These are phyloP conservation scores for Hypoxylon sp. DNA, from an alignment of 2,329 filamentous ascomycete genomes.

Conservation along the genomic window DNA sequence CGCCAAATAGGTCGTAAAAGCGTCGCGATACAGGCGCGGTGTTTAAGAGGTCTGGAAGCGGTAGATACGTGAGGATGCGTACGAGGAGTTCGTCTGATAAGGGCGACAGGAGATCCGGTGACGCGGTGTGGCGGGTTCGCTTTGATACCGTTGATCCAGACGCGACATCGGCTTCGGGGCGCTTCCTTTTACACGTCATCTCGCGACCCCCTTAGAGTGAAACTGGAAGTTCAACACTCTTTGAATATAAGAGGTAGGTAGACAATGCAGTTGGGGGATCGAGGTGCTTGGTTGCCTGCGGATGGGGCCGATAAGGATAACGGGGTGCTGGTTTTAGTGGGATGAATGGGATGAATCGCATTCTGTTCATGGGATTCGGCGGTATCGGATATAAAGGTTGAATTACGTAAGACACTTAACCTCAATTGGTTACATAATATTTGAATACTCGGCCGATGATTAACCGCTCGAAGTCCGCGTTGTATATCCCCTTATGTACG, in stretches of 20 bases:
- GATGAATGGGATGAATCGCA: constrained; percentile 16
- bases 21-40: constrained; percentile 78
- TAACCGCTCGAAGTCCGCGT: background rate
- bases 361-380: constrained; percentile 3
- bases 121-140: constrained; percentile 55
- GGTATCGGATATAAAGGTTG: constrained; percentile 13
- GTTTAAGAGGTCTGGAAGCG: constrained; percentile 75
- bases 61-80: constrained; percentile 84
- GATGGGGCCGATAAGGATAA: constrained; percentile 19
- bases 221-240: background rate
- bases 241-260: background rate
- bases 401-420: background rate
- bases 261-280: background rate
- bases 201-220: background rate
- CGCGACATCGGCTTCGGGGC: constrained; percentile 37
- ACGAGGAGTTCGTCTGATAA: constrained; percentile 91
- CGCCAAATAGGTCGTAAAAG: constrained; percentile 79
- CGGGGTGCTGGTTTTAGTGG: background rate
- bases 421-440: background rate
- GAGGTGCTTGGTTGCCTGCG: background rate
- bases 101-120: constrained; percentile 74
- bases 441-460: background rate
- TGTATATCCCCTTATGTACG: background rate
- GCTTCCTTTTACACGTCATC: constrained; percentile 49
- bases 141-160: constrained; percentile 56